Evolutionary conservation across 176 grass and related monocot genomes (phyloP).

Genomic region (Oryza brachyantha): DNA sequence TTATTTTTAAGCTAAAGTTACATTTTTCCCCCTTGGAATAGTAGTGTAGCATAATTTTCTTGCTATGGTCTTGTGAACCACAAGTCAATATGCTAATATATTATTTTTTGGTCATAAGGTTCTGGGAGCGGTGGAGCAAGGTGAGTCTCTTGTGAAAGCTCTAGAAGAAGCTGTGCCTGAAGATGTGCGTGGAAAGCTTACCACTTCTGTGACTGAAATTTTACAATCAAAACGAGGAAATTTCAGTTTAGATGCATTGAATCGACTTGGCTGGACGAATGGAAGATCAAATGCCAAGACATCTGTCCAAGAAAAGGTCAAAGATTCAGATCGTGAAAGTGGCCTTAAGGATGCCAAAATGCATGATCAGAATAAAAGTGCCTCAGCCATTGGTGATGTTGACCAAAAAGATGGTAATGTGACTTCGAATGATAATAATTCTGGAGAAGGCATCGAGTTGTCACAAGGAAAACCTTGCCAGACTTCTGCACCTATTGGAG

Average conservation of each 20-base stretch:
- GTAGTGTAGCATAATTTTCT: not conserved
- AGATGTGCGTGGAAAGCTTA: constrained; percentile 90
- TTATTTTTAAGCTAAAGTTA: not conserved
- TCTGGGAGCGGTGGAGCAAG: constrained; percentile 71
- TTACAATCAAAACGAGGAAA: constrained; percentile 61
- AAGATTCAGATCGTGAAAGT: constrained; percentile 36
- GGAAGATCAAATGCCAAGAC: constrained; percentile 39
- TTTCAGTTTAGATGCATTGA: constrained; percentile 66
- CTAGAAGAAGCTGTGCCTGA: constrained; percentile 94
- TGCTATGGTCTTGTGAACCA: constrained; percentile 11
- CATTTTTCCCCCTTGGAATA: not conserved
- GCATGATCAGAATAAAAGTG: constrained; percentile 40
- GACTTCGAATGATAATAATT: constrained; percentile 31
- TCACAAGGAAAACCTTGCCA: constrained; percentile 42
- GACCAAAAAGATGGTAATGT: constrained; percentile 39
- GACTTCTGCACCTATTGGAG: constrained; percentile 41
- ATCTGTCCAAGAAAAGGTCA: constrained; percentile 50
- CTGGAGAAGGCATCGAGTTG: constrained; percentile 30
- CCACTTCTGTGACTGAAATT: constrained; percentile 63
- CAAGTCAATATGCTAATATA: constrained; percentile 23
- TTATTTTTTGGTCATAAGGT: constrained; percentile 59
- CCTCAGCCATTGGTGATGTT: constrained; percentile 23
- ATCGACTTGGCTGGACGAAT: constrained; percentile 47
- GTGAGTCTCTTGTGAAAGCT: constrained; percentile 86
- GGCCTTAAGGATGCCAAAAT: constrained; percentile 36